phyloP scores from a whole-genome alignment of 768 basidiomycete species.

The Pilatotrama ljubarskyi region DNA sequence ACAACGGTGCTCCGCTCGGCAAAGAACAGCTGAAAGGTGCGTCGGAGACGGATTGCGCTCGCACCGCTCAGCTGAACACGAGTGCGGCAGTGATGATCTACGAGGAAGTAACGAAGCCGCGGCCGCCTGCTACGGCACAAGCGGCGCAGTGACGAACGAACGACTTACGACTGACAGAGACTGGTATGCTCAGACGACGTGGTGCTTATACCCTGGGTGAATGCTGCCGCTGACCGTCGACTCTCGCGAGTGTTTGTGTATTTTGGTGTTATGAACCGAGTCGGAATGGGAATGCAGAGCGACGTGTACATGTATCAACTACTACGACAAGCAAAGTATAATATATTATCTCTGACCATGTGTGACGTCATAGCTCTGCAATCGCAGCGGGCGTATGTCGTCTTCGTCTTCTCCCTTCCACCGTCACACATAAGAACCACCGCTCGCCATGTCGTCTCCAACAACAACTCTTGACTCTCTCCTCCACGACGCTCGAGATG shows the following conservation, averaged over 20 bases:
- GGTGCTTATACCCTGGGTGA: slow-evolving; percentile 9
- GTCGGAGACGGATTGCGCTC: background rate
- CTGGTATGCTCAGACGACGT: background rate
- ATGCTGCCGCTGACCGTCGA: background rate
- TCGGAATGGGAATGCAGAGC: background rate
- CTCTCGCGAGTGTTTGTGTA: background rate
- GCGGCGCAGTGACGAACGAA: slow-evolving; percentile 9
- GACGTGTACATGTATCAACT: slow-evolving; percentile 15
- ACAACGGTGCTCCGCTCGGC: slow-evolving; percentile 61
- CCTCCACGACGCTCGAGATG: background rate
- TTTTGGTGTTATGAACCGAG: slow-evolving; percentile 4
- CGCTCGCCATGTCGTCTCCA: background rate
- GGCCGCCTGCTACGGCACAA: background rate
- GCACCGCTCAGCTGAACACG: background rate
- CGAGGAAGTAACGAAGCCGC: slow-evolving; percentile 35
- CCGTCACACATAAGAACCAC: background rate
- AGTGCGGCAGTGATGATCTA: slow-evolving; percentile 32
- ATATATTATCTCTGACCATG: background rate
- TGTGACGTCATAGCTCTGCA: slow-evolving; percentile 8
- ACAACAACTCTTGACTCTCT: background rate
- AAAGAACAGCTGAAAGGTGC: slow-evolving; percentile 73
- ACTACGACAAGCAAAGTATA: slow-evolving; percentile 5
- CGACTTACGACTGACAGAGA: background rate
- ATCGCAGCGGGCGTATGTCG: background rate
- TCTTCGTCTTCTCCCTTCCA: background rate